A percentile compares a stretch with the other conserved stretches of the same genome.
phyloP scores from a whole-genome alignment of 2,329 filamentous ascomycete genomes.

The Epicoccum nigrum region DNA sequence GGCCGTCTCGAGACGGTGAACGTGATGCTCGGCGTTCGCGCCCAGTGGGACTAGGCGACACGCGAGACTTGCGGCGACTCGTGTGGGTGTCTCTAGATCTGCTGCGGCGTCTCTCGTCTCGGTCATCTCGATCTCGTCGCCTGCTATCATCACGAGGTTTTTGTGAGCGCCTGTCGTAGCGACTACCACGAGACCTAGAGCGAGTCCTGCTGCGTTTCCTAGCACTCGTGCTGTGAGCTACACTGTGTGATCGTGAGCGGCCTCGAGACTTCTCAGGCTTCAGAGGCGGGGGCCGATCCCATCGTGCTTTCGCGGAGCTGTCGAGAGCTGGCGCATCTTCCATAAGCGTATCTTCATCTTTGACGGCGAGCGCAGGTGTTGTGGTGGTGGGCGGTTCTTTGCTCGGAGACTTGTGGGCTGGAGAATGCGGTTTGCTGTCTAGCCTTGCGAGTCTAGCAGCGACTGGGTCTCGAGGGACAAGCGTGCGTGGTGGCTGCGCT shows the following conservation, averaged over 20 bases:
- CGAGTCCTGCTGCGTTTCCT: slow-evolving; percentile 39
- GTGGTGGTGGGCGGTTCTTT: slow-evolving; percentile 32
- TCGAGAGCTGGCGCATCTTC: slow-evolving; percentile 31
- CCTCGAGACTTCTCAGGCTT: slow-evolving; percentile 33
- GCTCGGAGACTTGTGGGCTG: slow-evolving; percentile 30
- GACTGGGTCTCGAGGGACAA: slow-evolving; percentile 44
- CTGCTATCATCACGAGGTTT: slow-evolving; percentile 33
- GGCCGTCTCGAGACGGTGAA: slow-evolving; percentile 27
- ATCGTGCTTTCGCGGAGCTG: slow-evolving; percentile 29
- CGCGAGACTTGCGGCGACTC: slow-evolving; percentile 38
- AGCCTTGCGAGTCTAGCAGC: slow-evolving; percentile 37
- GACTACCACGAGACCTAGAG: slow-evolving; percentile 42
- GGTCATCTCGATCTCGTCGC: slow-evolving; percentile 22
- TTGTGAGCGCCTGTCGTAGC: slow-evolving; percentile 38
- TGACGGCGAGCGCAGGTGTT: slow-evolving; percentile 13
- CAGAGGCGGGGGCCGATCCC: slow-evolving; percentile 34
- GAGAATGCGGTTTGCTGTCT: slow-evolving; percentile 37
- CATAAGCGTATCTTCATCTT: slow-evolving; percentile 36
- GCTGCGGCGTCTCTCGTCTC: slow-evolving; percentile 37
- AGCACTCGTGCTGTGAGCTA: slow-evolving; percentile 36
- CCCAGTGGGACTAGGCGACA: slow-evolving; percentile 38
- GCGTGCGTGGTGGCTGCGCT: slow-evolving; percentile 43
- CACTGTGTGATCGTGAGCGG: slow-evolving; percentile 41
- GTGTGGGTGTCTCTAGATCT: slow-evolving; percentile 39
- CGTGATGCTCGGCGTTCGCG: slow-evolving; percentile 24